Conservation (phyloP, 169 alveolate species). For the Plasmodium sp. region DNA sequence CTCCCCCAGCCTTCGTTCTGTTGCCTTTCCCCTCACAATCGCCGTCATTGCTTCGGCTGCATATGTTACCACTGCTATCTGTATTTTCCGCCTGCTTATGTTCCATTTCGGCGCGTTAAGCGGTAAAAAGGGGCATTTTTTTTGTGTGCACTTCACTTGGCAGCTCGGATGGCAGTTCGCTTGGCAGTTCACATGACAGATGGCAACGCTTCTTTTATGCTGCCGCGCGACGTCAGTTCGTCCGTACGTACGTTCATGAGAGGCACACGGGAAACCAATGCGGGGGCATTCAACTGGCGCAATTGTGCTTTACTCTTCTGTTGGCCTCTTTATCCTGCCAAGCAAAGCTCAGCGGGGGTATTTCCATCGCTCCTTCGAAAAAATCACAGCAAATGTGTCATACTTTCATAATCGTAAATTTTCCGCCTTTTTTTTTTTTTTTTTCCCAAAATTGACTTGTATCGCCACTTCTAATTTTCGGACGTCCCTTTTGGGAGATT, state of each 20-base stretch:
- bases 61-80: not conserved
- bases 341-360: not conserved
- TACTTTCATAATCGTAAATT: not conserved
- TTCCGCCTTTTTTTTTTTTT: not conserved
- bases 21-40: not conserved
- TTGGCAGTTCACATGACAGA: not conserved
- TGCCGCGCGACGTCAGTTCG: not conserved
- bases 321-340: not conserved
- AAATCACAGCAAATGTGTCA: not conserved
- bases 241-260: not conserved
- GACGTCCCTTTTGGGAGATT: not conserved
- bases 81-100: not conserved
- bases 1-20: not conserved
- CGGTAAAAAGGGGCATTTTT: not conserved
- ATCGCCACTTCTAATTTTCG: not conserved
- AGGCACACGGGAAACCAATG: not conserved
- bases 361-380: not conserved
- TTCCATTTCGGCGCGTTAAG: not conserved
- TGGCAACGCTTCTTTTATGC: not conserved
- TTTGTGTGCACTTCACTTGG: not conserved
- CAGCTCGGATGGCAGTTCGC: not conserved
- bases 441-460: not conserved
- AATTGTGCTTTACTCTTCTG: not conserved
- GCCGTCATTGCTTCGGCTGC: not conserved
- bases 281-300: not conserved